A percentile compares a stretch with the other conserved stretches of the same genome.
Evolutionary conservation across 768 basidiomycete species (phyloP).

Genomic region (Glaciozyma antarctica): DNA sequence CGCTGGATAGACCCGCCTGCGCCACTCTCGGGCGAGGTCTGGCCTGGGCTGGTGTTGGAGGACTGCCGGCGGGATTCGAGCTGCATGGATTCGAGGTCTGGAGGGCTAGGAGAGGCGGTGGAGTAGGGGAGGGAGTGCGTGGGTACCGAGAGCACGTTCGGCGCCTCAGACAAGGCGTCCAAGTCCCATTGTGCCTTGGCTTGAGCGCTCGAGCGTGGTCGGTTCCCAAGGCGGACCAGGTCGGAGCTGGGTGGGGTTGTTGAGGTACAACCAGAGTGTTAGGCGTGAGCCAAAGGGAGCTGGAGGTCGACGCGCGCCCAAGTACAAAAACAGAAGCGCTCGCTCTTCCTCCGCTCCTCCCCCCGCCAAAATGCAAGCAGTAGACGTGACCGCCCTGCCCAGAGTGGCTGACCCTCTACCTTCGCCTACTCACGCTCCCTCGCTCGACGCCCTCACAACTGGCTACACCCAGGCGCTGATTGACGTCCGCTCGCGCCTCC

Average conservation of each 20-base stretch:
- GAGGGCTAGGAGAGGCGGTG: too few species aligned
- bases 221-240: too few species aligned
- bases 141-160: neutral
- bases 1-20: neutral
- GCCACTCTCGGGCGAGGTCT: neutral
- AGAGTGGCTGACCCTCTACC: neutral
- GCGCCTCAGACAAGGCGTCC: too few species aligned
- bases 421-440: neutral
- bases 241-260: too few species aligned
- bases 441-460: neutral
- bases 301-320: too few species aligned
- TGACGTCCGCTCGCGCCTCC: slow-evolving; percentile 24
- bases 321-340: too few species aligned
- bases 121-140: too few species aligned
- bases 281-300: too few species aligned
- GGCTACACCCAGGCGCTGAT: neutral
- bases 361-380: neutral
- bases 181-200: too few species aligned
- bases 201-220: too few species aligned
- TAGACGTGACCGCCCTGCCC: neutral
- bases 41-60: neutral
- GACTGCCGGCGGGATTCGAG: neutral
- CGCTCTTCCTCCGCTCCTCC: too few species aligned
- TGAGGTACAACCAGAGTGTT: too few species aligned
- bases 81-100: neutral